phyloP scores from a whole-genome alignment of 495 filamentous ascomycete genomes.

The Penicillium simplicissimum region DNA sequence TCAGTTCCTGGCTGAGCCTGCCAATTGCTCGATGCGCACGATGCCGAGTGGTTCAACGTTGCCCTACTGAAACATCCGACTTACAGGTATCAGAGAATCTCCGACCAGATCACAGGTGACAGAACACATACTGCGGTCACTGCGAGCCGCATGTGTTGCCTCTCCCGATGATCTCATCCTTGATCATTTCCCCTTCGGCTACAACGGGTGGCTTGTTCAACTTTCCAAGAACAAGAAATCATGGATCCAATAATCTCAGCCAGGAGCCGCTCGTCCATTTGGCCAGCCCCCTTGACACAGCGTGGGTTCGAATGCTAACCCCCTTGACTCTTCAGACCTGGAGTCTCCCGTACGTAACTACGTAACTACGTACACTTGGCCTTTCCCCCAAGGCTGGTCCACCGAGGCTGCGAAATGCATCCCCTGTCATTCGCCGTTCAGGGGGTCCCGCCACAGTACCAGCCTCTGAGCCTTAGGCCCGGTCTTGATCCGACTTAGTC shows the following conservation, averaged over 20 bases:
- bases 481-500: slow-evolving; percentile 3
- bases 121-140: neutral
- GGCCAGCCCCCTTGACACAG: neutral
- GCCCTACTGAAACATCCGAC: neutral
- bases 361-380: neutral
- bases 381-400: slow-evolving; percentile 12
- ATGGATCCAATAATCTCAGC: neutral
- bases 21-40: neutral
- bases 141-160: neutral
- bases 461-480: neutral
- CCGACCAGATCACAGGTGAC: too few species aligned
- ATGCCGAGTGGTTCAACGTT: neutral
- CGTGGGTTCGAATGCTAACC: neutral
- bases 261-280: neutral
- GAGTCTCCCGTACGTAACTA: neutral
- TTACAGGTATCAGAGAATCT: neutral
- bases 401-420: slow-evolving; percentile 29
- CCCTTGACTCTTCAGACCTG: slow-evolving; percentile 14
- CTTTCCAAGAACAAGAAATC: neutral
- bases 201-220: neutral
- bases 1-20: neutral
- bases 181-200: slow-evolving; percentile 20
- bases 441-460: slow-evolving; percentile 1
- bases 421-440: slow-evolving; percentile 22
- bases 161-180: slow-evolving; percentile 23